These are phyloP conservation scores for Bauhinia variegata DNA, from an alignment of 306 rosid genomes.

Conservation along the genomic window DNA sequence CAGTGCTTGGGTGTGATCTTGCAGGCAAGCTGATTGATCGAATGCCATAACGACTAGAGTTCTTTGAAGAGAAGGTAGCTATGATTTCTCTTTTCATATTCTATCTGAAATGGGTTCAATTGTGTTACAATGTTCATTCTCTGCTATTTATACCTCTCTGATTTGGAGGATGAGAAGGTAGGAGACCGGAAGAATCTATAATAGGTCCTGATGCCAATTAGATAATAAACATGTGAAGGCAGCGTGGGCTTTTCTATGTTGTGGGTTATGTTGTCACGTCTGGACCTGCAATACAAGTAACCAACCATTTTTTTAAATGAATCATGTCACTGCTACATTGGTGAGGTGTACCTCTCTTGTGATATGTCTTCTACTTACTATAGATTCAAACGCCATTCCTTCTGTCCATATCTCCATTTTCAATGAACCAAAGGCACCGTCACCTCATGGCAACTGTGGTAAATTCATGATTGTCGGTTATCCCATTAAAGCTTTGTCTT, in stretches of 20 bases:
- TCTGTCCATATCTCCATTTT: conserved; percentile 24
- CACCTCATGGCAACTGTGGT: conserved; percentile 19
- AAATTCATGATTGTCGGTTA: conserved; percentile 36
- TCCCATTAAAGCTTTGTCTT: conserved; percentile 25
- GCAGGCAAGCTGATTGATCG: conserved; percentile 73
- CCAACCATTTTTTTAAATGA: conserved; percentile 16
- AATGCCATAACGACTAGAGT: conserved; percentile 39
- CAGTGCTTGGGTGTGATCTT: conserved; percentile 77
- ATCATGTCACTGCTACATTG: conserved; percentile 23
- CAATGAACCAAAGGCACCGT: conserved; percentile 46
- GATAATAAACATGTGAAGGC: conserved; percentile 38
- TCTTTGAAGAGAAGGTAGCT: conserved; percentile 55
- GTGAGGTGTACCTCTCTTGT: conserved; percentile 35
- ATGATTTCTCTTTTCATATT: conserved; percentile 44
- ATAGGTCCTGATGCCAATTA: conserved; percentile 26
- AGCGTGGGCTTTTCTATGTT: conserved; percentile 35
- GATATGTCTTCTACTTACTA: neutral
- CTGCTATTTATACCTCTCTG: conserved; percentile 28
- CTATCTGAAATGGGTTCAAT: neutral
- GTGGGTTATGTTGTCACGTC: conserved; percentile 54
- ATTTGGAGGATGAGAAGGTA: neutral
- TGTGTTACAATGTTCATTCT: neutral
- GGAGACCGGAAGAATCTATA: conserved; percentile 35
- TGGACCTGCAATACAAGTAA: conserved; percentile 24
- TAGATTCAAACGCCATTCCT: conserved; percentile 14